Evolutionary conservation across 768 basidiomycete genomes (phyloP).

Genomic region (Russula ochroleuca): DNA sequence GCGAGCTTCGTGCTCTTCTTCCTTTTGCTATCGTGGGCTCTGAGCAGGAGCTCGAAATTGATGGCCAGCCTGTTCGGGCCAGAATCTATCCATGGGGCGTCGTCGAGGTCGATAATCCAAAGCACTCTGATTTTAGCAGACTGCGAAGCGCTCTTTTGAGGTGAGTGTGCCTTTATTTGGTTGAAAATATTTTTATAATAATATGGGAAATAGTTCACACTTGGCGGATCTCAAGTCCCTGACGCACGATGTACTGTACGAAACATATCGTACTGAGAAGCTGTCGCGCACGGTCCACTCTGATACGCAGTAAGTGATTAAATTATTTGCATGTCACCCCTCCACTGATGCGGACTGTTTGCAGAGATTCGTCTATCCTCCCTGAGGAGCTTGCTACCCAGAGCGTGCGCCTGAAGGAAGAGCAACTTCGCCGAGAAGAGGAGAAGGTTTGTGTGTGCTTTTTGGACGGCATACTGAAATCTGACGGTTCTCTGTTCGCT

Average conservation of each 20-base stretch:
- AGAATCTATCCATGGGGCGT: slow-evolving; percentile 98
- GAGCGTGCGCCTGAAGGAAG: slow-evolving; percentile 96
- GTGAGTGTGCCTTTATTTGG: slow-evolving; percentile 41
- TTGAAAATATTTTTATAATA: slow-evolving; percentile 9
- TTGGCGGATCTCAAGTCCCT: slow-evolving; percentile 90
- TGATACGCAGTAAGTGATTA: slow-evolving; percentile 58
- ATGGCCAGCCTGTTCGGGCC: slow-evolving; percentile 86
- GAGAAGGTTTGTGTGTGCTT: slow-evolving; percentile 61
- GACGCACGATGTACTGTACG: slow-evolving; percentile 91
- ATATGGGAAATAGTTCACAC: slow-evolving; percentile 63
- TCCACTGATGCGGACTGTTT: slow-evolving; percentile 29
- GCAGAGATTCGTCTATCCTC: slow-evolving; percentile 80
- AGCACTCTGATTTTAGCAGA: slow-evolving; percentile 97
- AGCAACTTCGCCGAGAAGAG: slow-evolving; percentile 94
- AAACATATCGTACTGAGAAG: slow-evolving; percentile 98
- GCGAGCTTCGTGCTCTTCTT: slow-evolving; percentile 85
- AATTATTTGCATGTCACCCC: neutral
- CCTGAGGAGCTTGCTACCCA: slow-evolving; percentile 97
- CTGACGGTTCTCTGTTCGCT: slow-evolving; percentile 7
- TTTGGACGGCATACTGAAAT: slow-evolving; percentile 7
- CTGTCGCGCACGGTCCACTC: slow-evolving; percentile 84
- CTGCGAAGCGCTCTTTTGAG: slow-evolving; percentile 88
- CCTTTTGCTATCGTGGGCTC: slow-evolving; percentile 98
- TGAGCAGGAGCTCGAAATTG: slow-evolving; percentile 92
- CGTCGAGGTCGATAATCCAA: slow-evolving; percentile 98